Evolutionary conservation across 192 early-diverging fungal species (phyloP).

Genomic region (Entophlyctis luteolus): DNA sequence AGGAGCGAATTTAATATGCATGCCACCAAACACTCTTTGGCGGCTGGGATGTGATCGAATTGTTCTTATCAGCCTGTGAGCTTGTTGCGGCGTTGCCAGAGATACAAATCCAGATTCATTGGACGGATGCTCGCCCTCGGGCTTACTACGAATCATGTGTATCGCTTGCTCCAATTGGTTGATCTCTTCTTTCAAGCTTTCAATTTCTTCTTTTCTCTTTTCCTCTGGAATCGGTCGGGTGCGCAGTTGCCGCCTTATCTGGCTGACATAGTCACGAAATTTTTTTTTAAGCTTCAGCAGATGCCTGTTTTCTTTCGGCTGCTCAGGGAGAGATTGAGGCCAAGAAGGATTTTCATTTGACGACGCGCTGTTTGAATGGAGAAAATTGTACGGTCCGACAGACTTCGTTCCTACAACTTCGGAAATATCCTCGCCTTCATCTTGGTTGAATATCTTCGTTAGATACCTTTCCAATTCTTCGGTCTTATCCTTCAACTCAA

Average conservation of each 20-base stretch:
- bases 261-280: not conserved
- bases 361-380: no score
- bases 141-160: not conserved
- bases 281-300: not conserved
- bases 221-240: not conserved
- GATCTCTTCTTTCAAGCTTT: not conserved
- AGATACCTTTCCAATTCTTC: constrained; percentile 1
- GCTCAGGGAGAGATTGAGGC: not conserved
- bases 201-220: not conserved
- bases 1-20: constrained; percentile 16
- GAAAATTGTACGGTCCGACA: no score
- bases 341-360: no score
- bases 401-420: not conserved
- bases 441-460: not conserved
- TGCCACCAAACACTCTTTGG: not conserved
- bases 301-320: not conserved
- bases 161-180: not conserved
- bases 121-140: constrained; percentile 5
- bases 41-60: constrained; percentile 1
- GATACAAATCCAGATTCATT: constrained; percentile 15
- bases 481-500: constrained; percentile 8
- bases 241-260: not conserved
- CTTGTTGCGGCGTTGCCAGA: constrained; percentile 2
- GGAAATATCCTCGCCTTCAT: not conserved
- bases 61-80: constrained; percentile 1